Evolutionary conservation across 768 basidiomycete genomes (phyloP).

Genomic region (Asterophora parasitica): DNA sequence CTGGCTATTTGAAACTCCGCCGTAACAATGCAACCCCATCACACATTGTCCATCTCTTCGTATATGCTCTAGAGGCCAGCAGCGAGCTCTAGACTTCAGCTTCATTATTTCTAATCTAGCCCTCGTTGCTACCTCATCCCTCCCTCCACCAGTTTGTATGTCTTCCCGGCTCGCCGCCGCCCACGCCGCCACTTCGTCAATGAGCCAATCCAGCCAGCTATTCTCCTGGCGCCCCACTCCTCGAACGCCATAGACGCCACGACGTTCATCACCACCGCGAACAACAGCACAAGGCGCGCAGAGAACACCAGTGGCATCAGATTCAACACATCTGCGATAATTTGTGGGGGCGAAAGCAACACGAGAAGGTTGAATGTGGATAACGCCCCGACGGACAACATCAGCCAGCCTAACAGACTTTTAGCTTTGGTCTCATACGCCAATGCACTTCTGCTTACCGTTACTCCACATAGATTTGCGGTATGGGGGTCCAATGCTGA

Average conservation of each 20-base stretch:
- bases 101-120: background rate
- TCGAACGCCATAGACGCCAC: slow-evolving; percentile 71
- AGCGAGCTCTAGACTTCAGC: background rate
- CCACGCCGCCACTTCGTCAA: slow-evolving; percentile 39
- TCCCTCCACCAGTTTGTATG: slow-evolving; percentile 83
- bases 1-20: slow-evolving; percentile 21
- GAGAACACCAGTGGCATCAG: slow-evolving; percentile 69
- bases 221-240: slow-evolving; percentile 57
- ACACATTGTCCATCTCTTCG: too few relatives aligned
- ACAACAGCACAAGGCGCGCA: slow-evolving; percentile 67
- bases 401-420: slow-evolving; percentile 61
- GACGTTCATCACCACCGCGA: slow-evolving; percentile 67
- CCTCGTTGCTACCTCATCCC: slow-evolving; percentile 41
- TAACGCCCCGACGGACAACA: slow-evolving; percentile 68
- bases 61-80: too few relatives aligned
- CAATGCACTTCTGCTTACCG: slow-evolving; percentile 41
- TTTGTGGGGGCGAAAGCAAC: slow-evolving; percentile 63
- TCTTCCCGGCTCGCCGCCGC: slow-evolving; percentile 55
- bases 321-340: slow-evolving; percentile 59
- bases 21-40: slow-evolving; percentile 18
- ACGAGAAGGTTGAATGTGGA: slow-evolving; percentile 72
- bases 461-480: slow-evolving; percentile 95
- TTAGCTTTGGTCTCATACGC: background rate
- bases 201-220: slow-evolving; percentile 51
- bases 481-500: slow-evolving; percentile 97